Base-by-base conservation (phyloP, 371 early-diverging fungal species). In the Mortierella sp. region DNA sequence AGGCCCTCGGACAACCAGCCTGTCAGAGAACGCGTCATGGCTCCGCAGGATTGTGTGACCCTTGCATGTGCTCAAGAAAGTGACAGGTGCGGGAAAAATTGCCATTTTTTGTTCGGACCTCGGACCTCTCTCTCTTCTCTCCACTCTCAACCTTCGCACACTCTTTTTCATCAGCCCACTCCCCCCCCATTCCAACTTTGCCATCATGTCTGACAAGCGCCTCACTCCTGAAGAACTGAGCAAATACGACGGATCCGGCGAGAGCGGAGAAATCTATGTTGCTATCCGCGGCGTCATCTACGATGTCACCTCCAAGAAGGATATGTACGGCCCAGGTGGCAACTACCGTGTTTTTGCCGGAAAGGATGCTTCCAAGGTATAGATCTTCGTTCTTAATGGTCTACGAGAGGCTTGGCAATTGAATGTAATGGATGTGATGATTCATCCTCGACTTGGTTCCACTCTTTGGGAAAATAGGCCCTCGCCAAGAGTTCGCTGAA, bases 201-300 rank as follows among this genome's bases (percentile, higher is more conserved):
- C 13, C 57, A 65, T 18, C 43, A 68, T 68, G 68, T 52, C 68
- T 23, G 2, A 13, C n/a, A 79, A 80, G n/a, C 34, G 10, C 53
- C 81, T 91, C 56, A 90, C 89, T 18, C 69, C 83, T 9, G 83
- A 81, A 31, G 89, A 93, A 67, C 87, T 94, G 18, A 81, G 83
- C 16, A 79, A 88, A 67, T 86, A 86, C 72, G 85, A 94, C 78
- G 94, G 94, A 45, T 67, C 83, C 12, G 92, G 67, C 82, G 86
- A 24, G 65, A 64, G 26, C 34, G 66, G 79, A 63, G 91, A 94
- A 41, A 89, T 94, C 59, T 95, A 93, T 67, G 86, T 95, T 41
- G 94, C 91, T 48, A 88, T 95, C 72, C 91, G 90, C 59, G 94
- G 94, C 9, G 81, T 82, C 49, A 84, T 95, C 18, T 95, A 90